Evolutionary conservation across 495 filamentous ascomycete species (phyloP), one percentile per base, ranked within the genome.

Genomic region (Oidiodendron maius): DNA sequence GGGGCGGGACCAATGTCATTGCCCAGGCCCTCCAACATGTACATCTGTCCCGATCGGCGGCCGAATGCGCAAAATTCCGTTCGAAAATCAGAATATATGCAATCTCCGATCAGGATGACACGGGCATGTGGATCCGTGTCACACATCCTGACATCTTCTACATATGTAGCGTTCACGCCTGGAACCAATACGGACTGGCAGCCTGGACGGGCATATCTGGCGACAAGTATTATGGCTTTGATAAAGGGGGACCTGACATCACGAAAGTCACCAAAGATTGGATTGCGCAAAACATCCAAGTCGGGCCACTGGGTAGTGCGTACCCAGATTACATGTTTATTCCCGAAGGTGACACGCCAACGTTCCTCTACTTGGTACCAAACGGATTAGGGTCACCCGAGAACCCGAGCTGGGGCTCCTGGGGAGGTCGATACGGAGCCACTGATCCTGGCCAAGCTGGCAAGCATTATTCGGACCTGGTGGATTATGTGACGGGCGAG

Each of bases 31-130:
- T 75, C 2, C 51, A 59, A 37, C 52, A 62, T 17, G 18, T 40
- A 12, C 6, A 40, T 40, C 10, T 6, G 37, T 12, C 37, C 8
- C 10, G 18, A 6, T 12, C 10, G 11, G 11, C 15, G 11, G 5
- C 37, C 8, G 11, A 18, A 12, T 8, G 37, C 18, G 59, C 69
- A 48, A 55, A 63, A 15, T 26, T 75, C 3, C 57, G 60, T 8
- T 62, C 64, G 10, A 64, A 63, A 41, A 50, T 74, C 0, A 64
- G 71, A 25, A 62, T 75, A n/a, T 74, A 74, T 49, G 53, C 72
- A 22, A 69, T 73, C 37, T 69, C 65, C 13, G 71, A 73, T 54
- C 72, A 74, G 46, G 72, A 75, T 46, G 64, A 75, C 48, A 71
- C 69, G 0, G 70, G 67, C 0, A 40, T 61, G 1, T 75, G 71